These are phyloP conservation scores for Aspergillaceae sp. DNA, from an alignment of 2,329 filamentous ascomycete genomes.

Conservation along the genomic window DNA sequence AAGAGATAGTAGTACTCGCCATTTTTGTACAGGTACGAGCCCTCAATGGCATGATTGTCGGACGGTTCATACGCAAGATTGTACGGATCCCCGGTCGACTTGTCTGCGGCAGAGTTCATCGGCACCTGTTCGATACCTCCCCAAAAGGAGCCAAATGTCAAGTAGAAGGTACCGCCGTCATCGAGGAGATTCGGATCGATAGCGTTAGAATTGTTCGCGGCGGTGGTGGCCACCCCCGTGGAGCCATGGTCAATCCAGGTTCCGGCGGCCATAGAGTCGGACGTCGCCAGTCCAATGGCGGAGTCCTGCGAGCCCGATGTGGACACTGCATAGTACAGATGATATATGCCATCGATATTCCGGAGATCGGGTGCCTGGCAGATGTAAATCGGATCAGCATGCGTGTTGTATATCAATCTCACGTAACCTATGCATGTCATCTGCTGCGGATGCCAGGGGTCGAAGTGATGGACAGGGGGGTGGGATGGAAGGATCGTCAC, in stretches of 20 bases:
- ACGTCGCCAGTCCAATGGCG: conserved; percentile 52
- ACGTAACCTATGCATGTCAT: too few relatives aligned
- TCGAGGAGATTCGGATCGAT: conserved; percentile 52
- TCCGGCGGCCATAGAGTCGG: conserved; percentile 31
- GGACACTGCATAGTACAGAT: conserved; percentile 57
- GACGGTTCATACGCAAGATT: conserved; percentile 48
- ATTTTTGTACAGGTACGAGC: conserved; percentile 47
- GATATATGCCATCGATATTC: conserved; percentile 50
- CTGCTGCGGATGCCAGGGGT: too few relatives aligned
- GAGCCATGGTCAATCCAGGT: conserved; percentile 31
- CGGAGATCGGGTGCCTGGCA: conserved; percentile 55
- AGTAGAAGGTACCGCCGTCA: conserved; percentile 34
- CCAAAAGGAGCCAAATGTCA: conserved; percentile 67
- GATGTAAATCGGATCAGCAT: not conserved
- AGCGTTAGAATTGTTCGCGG: conserved; percentile 45
- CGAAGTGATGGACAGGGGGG: not conserved
- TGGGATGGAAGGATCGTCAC: not conserved
- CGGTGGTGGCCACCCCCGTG: conserved; percentile 29
- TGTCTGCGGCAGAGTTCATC: conserved; percentile 15
- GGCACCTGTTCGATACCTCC: conserved; percentile 52
- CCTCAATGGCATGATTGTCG: conserved; percentile 50
- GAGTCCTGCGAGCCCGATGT: conserved; percentile 53
- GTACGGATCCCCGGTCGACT: conserved; percentile 24
- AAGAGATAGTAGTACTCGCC: conserved; percentile 55
- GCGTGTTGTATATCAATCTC: too few relatives aligned